phyloP scores from a whole-genome alignment of 495 filamentous ascomycete species.

The Pseudoneurospora amorphoporcata region DNA sequence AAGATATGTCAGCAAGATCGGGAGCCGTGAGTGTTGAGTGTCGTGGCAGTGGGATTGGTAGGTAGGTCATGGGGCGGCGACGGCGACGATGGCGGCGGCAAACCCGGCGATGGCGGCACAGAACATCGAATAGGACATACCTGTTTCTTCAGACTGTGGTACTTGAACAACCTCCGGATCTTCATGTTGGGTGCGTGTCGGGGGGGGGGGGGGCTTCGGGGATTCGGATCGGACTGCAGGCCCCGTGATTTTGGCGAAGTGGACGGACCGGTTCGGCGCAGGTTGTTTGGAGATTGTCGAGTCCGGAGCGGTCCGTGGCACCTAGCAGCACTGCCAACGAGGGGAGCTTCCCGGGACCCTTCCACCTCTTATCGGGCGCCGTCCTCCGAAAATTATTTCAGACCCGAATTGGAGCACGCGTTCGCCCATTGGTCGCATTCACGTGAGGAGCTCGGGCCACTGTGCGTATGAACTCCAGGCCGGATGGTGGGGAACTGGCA shows the following conservation, averaged over 20 bases:
- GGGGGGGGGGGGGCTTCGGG: not conserved
- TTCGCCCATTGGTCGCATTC: slow-evolving; percentile 4
- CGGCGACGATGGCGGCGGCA: not conserved
- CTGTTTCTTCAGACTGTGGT: slow-evolving; percentile 51
- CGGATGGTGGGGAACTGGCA: not conserved
- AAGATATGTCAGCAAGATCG: not conserved
- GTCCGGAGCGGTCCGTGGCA: not conserved
- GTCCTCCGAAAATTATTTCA: slow-evolving; percentile 16
- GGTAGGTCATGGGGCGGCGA: not conserved
- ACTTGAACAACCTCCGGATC: slow-evolving; percentile 42
- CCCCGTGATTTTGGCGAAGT: not conserved
- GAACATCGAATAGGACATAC: slow-evolving; percentile 30
- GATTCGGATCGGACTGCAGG: slow-evolving; percentile 6
- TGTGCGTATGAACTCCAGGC: not conserved
- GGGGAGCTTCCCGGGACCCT: not conserved
- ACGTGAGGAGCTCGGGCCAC: slow-evolving; percentile 12
- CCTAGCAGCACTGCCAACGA: not conserved
- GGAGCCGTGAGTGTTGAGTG: not conserved
- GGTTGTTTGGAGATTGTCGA: not conserved
- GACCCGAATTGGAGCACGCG: slow-evolving; percentile 3
- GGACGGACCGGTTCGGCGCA: not conserved
- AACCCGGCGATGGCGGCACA: not conserved
- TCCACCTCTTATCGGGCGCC: slow-evolving; percentile 1
- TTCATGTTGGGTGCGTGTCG: slow-evolving; percentile 31
- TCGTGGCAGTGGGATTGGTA: not conserved